phyloP scores from a whole-genome alignment of 345 rosid species.

The Citrus mangshanensis region DNA sequence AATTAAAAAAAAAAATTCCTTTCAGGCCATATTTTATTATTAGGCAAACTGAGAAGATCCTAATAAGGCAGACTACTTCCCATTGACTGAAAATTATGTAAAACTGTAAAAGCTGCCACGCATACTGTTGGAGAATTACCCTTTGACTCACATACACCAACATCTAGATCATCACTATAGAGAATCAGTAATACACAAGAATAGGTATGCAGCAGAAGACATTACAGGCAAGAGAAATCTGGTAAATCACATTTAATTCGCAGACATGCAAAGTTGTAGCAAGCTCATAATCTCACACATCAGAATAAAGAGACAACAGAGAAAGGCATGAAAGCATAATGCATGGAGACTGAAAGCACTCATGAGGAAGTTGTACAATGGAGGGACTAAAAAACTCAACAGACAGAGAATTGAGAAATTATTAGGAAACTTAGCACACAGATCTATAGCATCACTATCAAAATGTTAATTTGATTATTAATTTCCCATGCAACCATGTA shows the following conservation, averaged over 20 bases:
- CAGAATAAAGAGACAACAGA: neutral
- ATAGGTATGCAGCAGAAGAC: neutral
- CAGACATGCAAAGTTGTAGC: neutral
- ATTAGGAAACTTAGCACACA: neutral
- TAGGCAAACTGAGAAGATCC: neutral
- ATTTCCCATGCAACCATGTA: neutral
- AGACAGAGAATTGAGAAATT: neutral
- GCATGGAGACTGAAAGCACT: neutral
- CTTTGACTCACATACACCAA: neutral
- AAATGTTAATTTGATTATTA: neutral
- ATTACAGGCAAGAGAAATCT: neutral
- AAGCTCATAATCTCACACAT: neutral
- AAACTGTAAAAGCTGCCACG: neutral
- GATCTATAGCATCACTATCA: neutral
- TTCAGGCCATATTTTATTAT: neutral
- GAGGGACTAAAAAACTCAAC: neutral
- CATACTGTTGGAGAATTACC: neutral
- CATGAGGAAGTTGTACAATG: neutral
- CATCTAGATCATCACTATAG: neutral
- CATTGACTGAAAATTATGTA: neutral
- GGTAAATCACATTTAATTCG: neutral
- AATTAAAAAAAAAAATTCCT: neutral
- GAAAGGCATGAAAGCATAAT: neutral
- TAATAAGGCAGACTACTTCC: neutral
- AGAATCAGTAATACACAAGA: neutral